These are phyloP conservation scores for Torulaspora gathmanii DNA, from an alignment of 805 yeast species.

Conservation along the genomic window DNA sequence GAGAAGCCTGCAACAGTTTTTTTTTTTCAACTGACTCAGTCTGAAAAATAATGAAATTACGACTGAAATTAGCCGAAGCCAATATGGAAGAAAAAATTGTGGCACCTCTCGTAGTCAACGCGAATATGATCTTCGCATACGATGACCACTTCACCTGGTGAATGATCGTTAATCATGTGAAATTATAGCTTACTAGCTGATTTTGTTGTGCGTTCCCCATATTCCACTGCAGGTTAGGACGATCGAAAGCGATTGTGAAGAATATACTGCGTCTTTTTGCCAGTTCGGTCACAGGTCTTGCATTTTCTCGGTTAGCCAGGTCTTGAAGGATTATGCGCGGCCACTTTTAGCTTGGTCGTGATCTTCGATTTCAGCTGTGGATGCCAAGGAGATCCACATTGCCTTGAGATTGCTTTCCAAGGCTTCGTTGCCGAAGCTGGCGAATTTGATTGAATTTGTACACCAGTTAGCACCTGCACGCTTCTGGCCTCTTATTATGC, in stretches of 20 bases:
- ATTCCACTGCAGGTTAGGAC: too few relatives aligned
- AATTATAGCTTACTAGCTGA: background rate
- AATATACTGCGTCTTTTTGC: too few relatives aligned
- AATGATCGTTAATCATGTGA: background rate
- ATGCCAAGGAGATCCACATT: conserved; percentile 31
- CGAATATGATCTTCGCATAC: background rate
- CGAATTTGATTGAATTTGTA: conserved; percentile 25
- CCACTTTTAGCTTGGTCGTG: background rate
- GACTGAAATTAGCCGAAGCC: conserved; percentile 3
- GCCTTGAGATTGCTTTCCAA: conserved; percentile 23
- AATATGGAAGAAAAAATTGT: conserved; percentile 9
- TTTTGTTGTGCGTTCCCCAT: background rate
- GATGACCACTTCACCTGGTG: background rate
- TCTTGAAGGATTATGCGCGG: background rate
- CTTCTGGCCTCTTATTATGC: conserved; percentile 23
- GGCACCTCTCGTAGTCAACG: conserved; percentile 5
- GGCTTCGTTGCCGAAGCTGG: conserved; percentile 28
- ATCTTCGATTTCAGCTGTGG: conserved; percentile 13
- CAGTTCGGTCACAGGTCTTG: too few relatives aligned
- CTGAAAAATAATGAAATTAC: conserved; percentile 1
- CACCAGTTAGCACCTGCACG: conserved; percentile 31
- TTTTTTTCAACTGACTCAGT: conserved; percentile 12
- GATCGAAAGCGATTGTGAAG: too few relatives aligned
- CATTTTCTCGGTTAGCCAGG: too few relatives aligned
- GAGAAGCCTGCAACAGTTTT: background rate